Conservation (phyloP, 352 stramenopile species). For the Proteromonas lacertae region DNA sequence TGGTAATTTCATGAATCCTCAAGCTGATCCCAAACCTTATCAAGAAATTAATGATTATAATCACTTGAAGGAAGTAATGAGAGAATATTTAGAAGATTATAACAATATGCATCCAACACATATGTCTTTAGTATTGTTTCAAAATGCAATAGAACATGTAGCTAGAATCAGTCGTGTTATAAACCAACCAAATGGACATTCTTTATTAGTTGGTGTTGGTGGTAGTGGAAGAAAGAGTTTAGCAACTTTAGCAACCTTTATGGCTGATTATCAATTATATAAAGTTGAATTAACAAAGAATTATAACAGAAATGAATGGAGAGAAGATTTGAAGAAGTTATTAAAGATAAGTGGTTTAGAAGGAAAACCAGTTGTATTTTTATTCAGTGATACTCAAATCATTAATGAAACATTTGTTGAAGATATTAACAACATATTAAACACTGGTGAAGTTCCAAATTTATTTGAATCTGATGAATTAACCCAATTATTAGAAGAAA, state of each 20-base stretch:
- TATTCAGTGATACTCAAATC: constrained; percentile 52
- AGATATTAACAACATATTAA: too few relatives aligned
- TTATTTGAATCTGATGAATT: constrained; percentile 86
- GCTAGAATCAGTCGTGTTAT: constrained; percentile 59
- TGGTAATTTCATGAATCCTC: constrained; percentile 31
- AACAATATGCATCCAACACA: too few relatives aligned
- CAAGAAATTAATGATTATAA: constrained; percentile 42
- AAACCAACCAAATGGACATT: constrained; percentile 45
- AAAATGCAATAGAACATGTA: constrained; percentile 64
- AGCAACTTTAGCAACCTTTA: constrained; percentile 54
- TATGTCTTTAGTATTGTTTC: constrained; percentile 72
- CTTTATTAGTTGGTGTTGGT: constrained; percentile 47
- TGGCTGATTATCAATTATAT: constrained; percentile 47
- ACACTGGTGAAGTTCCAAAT: too few relatives aligned
- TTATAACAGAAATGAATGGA: constrained; percentile 53
- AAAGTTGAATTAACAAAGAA: constrained; percentile 69
- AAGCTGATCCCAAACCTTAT: constrained; percentile 10
- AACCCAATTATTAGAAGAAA: constrained; percentile 57
- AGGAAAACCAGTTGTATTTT: constrained; percentile 53
- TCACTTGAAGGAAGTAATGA: constrained; percentile 31
- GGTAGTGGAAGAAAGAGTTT: constrained; percentile 54
- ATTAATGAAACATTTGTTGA: too few relatives aligned
- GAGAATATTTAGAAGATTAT: constrained; percentile 63
- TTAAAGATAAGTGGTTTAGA: too few relatives aligned
- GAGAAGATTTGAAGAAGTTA: too few relatives aligned